Conservation (phyloP, 305 asterid species). For the Fraxinus dipetala region DNA sequence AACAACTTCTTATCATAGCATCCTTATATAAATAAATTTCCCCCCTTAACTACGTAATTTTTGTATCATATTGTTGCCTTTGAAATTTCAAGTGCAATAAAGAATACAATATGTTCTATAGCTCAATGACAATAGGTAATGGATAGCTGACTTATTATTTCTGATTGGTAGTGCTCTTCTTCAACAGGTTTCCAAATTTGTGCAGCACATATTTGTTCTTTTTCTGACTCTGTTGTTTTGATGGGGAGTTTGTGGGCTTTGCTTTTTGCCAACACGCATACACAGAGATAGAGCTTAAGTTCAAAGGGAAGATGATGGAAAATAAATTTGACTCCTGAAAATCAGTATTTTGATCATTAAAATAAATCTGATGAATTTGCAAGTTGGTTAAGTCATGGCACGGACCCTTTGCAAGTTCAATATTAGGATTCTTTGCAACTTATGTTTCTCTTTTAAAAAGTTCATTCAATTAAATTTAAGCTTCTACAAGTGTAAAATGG, state of each 20-base stretch:
- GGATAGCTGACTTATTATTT: constrained; percentile 40
- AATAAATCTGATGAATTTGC: background rate
- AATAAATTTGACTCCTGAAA: background rate
- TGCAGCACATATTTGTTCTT: constrained; percentile 78
- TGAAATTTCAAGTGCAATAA: constrained; percentile 30
- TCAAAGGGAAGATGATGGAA: background rate
- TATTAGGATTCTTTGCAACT: background rate
- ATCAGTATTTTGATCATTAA: background rate
- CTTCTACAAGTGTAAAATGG: background rate
- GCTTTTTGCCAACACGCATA: constrained; percentile 58
- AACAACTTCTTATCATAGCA: too few relatives aligned
- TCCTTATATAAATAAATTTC: too few relatives aligned
- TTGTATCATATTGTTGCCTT: too few relatives aligned
- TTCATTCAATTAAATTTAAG: background rate
- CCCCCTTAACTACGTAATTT: too few relatives aligned
- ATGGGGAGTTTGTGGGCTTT: constrained; percentile 74
- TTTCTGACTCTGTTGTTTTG: constrained; percentile 60
- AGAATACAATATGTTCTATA: constrained; percentile 38
- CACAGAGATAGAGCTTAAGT: constrained; percentile 10
- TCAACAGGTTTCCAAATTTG: constrained; percentile 81
- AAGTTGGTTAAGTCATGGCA: too few relatives aligned
- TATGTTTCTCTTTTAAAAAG: background rate
- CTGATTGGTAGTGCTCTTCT: constrained; percentile 64
- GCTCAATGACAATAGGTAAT: constrained; percentile 9
- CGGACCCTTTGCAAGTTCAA: too few relatives aligned